phyloP scores from a whole-genome alignment of 225 moss, liverwort and hornwort genomes.

The Anthoceros angustus region DNA sequence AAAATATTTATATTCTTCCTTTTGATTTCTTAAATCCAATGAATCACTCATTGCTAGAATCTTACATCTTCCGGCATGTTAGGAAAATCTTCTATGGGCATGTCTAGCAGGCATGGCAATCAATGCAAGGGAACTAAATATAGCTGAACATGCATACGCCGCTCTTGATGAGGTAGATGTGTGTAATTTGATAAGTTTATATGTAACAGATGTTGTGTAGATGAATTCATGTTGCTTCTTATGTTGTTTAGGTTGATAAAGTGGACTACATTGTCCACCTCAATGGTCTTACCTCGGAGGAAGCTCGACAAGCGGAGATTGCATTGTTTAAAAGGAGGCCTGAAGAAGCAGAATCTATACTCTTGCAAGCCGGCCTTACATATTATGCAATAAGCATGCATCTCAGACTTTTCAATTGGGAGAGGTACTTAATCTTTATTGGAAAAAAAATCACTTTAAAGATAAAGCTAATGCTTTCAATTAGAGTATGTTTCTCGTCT shows the following conservation, averaged over 20 bases:
- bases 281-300: constrained; percentile 54
- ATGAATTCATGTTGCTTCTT: background rate
- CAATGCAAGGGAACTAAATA: constrained; percentile 48
- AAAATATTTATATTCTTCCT: background rate
- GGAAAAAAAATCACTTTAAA: too few relatives aligned
- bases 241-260: constrained; percentile 44
- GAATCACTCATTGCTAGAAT: too few relatives aligned
- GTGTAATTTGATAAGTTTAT: background rate
- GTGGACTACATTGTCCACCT: constrained; percentile 63
- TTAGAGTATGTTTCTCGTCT: background rate
- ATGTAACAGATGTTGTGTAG: background rate
- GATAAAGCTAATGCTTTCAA: background rate
- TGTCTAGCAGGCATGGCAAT: constrained; percentile 69
- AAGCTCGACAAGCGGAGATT: constrained; percentile 70
- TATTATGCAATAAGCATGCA: constrained; percentile 71
- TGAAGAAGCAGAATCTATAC: constrained; percentile 68
- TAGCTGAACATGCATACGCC: constrained; percentile 71
- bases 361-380: constrained; percentile 71
- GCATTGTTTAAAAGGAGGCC: constrained; percentile 49
- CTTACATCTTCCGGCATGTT: constrained; percentile 8
- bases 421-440: constrained; percentile 29
- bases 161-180: constrained; percentile 65
- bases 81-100: constrained; percentile 90
- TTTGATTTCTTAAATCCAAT: background rate
- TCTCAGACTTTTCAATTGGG: constrained; percentile 67